phyloP scores from a whole-genome alignment of 2,329 filamentous ascomycete species.

The Tricladium varicosporioides region DNA sequence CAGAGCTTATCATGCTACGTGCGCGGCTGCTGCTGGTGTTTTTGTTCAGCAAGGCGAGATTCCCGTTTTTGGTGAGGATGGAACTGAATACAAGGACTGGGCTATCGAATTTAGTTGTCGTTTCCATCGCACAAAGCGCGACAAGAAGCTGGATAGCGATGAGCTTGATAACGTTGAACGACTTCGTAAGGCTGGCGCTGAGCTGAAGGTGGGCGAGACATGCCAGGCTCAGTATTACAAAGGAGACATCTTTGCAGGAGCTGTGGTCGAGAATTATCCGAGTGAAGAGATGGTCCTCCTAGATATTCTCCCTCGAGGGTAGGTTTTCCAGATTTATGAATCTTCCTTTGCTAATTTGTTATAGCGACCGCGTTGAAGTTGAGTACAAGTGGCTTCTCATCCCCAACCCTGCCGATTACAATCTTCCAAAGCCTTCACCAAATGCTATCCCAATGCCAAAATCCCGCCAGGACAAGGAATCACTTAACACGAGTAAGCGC shows the following conservation, averaged over 20 bases:
- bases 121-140: constrained; percentile 86
- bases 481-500: constrained; percentile 64
- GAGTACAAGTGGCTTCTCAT: constrained; percentile 82
- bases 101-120: constrained; percentile 93
- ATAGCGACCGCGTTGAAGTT: constrained; percentile 70
- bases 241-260: constrained; percentile 86
- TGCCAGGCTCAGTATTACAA: constrained; percentile 84
- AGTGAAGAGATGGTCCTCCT: constrained; percentile 76
- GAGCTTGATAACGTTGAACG: constrained; percentile 68
- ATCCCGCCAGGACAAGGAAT: constrained; percentile 60
- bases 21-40: constrained; percentile 86
- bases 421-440: constrained; percentile 70
- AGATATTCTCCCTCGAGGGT: constrained; percentile 83
- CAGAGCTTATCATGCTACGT: constrained; percentile 91
- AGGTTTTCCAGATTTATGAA: constrained; percentile 39
- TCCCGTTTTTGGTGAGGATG: constrained; percentile 84
- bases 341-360: constrained; percentile 40
- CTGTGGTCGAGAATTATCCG: constrained; percentile 78
- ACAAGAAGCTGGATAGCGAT: constrained; percentile 69
- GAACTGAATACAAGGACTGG: constrained; percentile 87
- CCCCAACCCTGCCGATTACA: constrained; percentile 68
- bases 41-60: constrained; percentile 86
- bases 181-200: constrained; percentile 65
- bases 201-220: constrained; percentile 69
- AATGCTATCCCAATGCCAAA: constrained; percentile 70